These are phyloP conservation scores for Hemisphaericaspora xylofermentans DNA, from an alignment of 1,139 yeast genomes.

Conservation along the genomic window DNA sequence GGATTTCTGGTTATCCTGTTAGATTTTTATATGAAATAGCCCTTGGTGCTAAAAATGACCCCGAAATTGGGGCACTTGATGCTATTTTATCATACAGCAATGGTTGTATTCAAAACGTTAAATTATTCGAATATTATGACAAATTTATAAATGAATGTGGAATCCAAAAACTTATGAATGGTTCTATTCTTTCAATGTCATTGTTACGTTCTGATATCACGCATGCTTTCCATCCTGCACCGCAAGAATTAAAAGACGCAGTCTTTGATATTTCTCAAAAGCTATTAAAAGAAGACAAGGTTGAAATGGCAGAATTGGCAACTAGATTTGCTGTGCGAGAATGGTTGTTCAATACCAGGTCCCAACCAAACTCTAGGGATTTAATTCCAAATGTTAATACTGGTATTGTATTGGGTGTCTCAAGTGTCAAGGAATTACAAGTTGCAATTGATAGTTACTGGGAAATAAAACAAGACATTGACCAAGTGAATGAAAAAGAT, in stretches of 20 bases:
- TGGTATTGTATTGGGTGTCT: constrained; percentile 74
- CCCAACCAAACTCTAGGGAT: constrained; percentile 9
- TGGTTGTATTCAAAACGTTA: constrained; percentile 79
- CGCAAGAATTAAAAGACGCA: constrained; percentile 52
- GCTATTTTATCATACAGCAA: constrained; percentile 77
- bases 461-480: constrained; percentile 38
- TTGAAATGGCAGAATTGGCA: constrained; percentile 79
- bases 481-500: constrained; percentile 39
- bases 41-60: constrained; percentile 25
- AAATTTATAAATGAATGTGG: constrained; percentile 54
- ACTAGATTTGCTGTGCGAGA: constrained; percentile 68
- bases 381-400: constrained; percentile 38
- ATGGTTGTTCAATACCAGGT: constrained; percentile 45
- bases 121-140: constrained; percentile 47
- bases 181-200: constrained; percentile 89
- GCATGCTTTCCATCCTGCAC: constrained; percentile 79
- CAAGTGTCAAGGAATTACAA: constrained; percentile 58
- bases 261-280: constrained; percentile 54
- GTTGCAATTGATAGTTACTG: constrained; percentile 61
- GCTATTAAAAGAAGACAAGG: constrained; percentile 36
- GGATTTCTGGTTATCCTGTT: constrained; percentile 87
- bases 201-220: constrained; percentile 67
- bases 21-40: constrained; percentile 59
- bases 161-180: constrained; percentile 63
- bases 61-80: constrained; percentile 57